A percentile compares a stretch with the other conserved stretches of the same genome.
phyloP scores from a whole-genome alignment of 108 stramenopile genomes.

The Cyclostephanos invisitatus region DNA sequence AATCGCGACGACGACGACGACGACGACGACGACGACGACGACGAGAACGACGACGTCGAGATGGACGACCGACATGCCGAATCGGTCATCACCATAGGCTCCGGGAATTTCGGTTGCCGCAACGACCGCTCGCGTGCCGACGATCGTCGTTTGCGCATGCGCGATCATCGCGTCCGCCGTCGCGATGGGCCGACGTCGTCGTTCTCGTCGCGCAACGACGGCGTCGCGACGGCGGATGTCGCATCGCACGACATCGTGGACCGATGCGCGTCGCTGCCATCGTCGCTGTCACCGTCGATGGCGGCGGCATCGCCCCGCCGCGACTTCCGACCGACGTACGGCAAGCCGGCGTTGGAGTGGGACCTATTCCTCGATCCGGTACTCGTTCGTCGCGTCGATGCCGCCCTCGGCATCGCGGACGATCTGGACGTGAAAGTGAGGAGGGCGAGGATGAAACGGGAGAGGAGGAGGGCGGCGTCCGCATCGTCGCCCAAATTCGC shows the following conservation, averaged over 20 bases:
- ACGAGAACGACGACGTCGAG: not conserved
- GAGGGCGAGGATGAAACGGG: slow-evolving; percentile 15
- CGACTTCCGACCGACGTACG: not conserved
- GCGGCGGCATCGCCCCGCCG: not conserved
- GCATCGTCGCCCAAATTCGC: not conserved
- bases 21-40: slow-evolving; percentile 3
- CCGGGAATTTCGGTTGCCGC: not conserved
- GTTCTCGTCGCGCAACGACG: no score
- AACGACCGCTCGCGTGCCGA: not conserved
- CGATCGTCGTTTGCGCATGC: not conserved
- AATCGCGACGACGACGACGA: not conserved
- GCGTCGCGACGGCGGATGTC: no score
- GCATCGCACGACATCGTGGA: no score
- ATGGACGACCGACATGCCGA: not conserved
- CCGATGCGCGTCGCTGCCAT: no score
- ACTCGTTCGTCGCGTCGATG: slow-evolving; percentile 38
- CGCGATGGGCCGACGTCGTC: no score
- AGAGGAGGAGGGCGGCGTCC: not conserved
- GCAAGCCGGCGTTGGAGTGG: slow-evolving; percentile 46
- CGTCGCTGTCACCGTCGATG: not conserved
- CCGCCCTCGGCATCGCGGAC: slow-evolving; percentile 25
- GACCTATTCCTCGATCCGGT: slow-evolving; percentile 64
- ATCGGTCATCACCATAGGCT: not conserved
- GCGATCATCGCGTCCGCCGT: not conserved
- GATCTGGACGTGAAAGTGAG: slow-evolving; percentile 12